A percentile compares a stretch with the other conserved stretches of the same genome.
Conservation (phyloP, 2,329 filamentous ascomycete species). For the Fusarium sp. region DNA sequence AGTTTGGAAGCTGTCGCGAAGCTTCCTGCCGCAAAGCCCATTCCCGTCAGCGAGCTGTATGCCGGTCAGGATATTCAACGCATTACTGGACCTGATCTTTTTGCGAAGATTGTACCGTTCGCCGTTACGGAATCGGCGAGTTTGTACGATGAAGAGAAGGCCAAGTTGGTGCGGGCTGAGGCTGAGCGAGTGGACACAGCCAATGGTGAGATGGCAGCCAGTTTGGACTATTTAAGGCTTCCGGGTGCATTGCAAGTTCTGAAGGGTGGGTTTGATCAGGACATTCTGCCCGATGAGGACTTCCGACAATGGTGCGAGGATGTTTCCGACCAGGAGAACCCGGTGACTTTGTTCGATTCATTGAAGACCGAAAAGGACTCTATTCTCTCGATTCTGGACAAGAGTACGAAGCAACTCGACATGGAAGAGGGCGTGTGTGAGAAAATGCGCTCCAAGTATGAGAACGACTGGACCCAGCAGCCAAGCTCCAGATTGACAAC, state of each 20-base stretch:
- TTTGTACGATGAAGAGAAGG: slow-evolving; percentile 98
- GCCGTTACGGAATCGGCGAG: slow-evolving; percentile 96
- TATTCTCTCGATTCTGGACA: slow-evolving; percentile 78
- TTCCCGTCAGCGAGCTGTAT: slow-evolving; percentile 95
- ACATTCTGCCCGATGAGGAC: slow-evolving; percentile 87
- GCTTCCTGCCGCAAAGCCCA: slow-evolving; percentile 93
- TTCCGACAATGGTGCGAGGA: slow-evolving; percentile 96
- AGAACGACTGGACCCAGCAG: slow-evolving; percentile 95
- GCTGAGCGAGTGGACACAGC: slow-evolving; percentile 92
- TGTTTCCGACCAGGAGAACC: slow-evolving; percentile 85
- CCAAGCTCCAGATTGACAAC: slow-evolving; percentile 90
- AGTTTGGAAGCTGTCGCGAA: slow-evolving; percentile 86
- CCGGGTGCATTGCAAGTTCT: slow-evolving; percentile 90
- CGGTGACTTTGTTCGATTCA: slow-evolving; percentile 80
- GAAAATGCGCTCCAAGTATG: slow-evolving; percentile 99
- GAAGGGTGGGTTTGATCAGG: slow-evolving; percentile 92
- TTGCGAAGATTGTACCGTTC: slow-evolving; percentile 95
- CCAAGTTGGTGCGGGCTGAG: slow-evolving; percentile 92
- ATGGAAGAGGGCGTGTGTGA: slow-evolving; percentile 98
- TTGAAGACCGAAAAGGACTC: slow-evolving; percentile 81
- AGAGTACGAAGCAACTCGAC: slow-evolving; percentile 87
- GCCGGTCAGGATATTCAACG: slow-evolving; percentile 96
- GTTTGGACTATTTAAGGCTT: slow-evolving; percentile 90
- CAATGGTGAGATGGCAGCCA: slow-evolving; percentile 95
- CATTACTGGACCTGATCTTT: slow-evolving; percentile 96